phyloP scores from a whole-genome alignment of 176 grass and related monocot species.

The Paspalum notatum region DNA sequence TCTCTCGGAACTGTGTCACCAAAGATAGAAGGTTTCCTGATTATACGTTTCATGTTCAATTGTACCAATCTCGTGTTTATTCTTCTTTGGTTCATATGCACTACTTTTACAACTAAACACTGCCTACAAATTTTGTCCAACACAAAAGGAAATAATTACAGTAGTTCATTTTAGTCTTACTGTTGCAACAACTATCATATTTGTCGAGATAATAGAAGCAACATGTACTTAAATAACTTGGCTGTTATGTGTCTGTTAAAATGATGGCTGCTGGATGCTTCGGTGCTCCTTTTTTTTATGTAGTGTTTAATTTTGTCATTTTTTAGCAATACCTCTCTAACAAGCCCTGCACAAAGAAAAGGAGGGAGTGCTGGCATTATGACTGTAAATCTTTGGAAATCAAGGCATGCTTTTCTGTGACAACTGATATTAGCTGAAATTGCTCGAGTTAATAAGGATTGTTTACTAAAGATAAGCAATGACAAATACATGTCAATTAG shows the following conservation, averaged over 20 bases:
- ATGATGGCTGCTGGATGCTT: conserved; percentile 3
- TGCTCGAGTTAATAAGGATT: neutral
- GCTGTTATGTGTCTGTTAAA: conserved; percentile 13
- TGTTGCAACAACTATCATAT: neutral
- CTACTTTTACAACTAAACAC: neutral
- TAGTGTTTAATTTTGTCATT: no score
- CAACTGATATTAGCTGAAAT: neutral
- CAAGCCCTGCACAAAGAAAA: no score
- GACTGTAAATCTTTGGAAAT: conserved; percentile 3
- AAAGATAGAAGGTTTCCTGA: conserved; percentile 89
- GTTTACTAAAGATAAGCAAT: neutral
- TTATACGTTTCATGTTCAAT: neutral
- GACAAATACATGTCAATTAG: neutral
- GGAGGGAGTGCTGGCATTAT: neutral
- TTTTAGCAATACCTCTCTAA: no score
- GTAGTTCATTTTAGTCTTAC: neutral
- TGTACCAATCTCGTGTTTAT: conserved; percentile 24
- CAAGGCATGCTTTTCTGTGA: neutral
- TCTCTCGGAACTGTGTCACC: conserved; percentile 91
- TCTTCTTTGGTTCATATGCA: conserved; percentile 7
- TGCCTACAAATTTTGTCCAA: neutral
- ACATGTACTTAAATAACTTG: neutral
- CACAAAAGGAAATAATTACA: neutral
- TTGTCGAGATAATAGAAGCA: conserved; percentile 2
- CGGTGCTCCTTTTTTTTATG: no score